phyloP scores from a whole-genome alignment of 2,329 filamentous ascomycete species.

The Trichoderma sp. region DNA sequence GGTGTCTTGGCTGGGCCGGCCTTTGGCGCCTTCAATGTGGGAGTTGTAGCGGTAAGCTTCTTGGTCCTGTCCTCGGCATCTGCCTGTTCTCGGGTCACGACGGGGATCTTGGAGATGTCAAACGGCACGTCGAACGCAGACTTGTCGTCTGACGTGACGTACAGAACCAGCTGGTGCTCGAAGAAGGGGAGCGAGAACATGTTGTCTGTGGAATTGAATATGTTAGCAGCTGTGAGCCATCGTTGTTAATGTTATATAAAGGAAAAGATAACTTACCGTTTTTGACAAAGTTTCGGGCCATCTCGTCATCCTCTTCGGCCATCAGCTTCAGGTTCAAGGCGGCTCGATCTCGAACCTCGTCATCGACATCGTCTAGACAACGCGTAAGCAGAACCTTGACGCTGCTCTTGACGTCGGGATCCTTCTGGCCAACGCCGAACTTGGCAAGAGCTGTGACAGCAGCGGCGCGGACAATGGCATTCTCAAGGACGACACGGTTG shows the following conservation, averaged over 20 bases:
- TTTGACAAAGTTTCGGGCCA: slow-evolving; percentile 85
- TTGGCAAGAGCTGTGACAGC: slow-evolving; percentile 95
- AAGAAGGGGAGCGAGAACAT: slow-evolving; percentile 95
- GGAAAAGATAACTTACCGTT: slow-evolving; percentile 59
- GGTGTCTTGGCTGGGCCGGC: slow-evolving; percentile 72
- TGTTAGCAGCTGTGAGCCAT: slow-evolving; percentile 14
- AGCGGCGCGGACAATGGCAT: slow-evolving; percentile 90
- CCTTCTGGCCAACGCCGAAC: slow-evolving; percentile 95
- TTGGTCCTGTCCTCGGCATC: slow-evolving; percentile 94
- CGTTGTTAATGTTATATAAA: not conserved
- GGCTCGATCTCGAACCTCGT: slow-evolving; percentile 94
- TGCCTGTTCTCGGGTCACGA: slow-evolving; percentile 93
- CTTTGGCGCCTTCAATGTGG: slow-evolving; percentile 90
- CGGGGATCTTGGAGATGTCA: slow-evolving; percentile 84
- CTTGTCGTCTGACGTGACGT: slow-evolving; percentile 90
- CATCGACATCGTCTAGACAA: slow-evolving; percentile 94
- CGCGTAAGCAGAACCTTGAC: slow-evolving; percentile 88
- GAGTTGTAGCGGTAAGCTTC: slow-evolving; percentile 90
- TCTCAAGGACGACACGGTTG: slow-evolving; percentile 95
- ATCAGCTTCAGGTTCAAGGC: slow-evolving; percentile 90
- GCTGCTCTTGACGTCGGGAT: slow-evolving; percentile 93
- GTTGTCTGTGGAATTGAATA: slow-evolving; percentile 58
- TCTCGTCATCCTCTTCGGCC: slow-evolving; percentile 85
- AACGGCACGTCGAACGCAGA: slow-evolving; percentile 81
- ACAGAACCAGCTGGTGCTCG: slow-evolving; percentile 96